Evolutionary conservation across 2,329 filamentous ascomycete species (phyloP).

Genomic region (Fusarium sp.): DNA sequence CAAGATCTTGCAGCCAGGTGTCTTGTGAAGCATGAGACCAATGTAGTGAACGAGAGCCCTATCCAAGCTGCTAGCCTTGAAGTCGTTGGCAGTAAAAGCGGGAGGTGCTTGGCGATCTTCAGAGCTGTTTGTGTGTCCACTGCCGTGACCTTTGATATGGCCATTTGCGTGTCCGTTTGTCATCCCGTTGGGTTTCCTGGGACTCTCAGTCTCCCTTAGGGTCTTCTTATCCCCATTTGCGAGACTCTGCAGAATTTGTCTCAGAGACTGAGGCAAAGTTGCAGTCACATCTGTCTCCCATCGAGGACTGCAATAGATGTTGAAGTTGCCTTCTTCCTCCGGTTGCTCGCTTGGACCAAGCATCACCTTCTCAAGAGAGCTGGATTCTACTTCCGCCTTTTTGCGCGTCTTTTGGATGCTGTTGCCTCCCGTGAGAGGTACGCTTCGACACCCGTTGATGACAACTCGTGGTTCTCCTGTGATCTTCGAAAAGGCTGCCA

Average conservation of each 20-base stretch:
- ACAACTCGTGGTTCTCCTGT: background rate
- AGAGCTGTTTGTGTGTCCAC: too few relatives aligned
- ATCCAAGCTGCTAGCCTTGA: background rate
- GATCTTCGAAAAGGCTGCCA: background rate
- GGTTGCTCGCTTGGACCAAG: background rate
- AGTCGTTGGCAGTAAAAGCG: background rate
- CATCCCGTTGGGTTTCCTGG: background rate
- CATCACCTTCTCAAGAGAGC: background rate
- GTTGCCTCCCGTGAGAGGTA: background rate
- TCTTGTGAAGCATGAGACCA: background rate
- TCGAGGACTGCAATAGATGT: background rate
- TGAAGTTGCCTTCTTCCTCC: background rate
- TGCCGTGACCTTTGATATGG: background rate
- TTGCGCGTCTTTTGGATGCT: background rate
- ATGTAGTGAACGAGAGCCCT: background rate
- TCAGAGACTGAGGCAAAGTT: background rate
- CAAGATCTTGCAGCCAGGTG: too few relatives aligned
- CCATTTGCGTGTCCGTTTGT: background rate
- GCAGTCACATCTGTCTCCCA: background rate
- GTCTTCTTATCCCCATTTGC: too few relatives aligned
- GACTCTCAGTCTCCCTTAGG: too few relatives aligned
- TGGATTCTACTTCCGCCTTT: background rate
- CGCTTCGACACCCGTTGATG: background rate
- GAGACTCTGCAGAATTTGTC: background rate
- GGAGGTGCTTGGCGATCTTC: background rate